Conservation (phyloP, 129 eudicot species). For the Flaveria brownii region DNA sequence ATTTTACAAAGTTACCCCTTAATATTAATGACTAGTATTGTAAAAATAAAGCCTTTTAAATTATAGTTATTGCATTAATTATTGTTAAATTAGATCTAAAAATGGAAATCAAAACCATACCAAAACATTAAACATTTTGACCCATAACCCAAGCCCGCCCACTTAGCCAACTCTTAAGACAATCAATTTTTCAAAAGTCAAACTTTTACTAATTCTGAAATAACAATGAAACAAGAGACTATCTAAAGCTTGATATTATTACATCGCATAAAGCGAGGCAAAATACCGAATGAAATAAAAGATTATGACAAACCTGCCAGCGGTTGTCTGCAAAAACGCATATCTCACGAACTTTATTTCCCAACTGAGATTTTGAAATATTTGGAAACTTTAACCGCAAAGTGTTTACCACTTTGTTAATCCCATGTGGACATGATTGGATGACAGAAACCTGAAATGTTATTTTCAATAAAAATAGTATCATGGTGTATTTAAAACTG, state of each 20-base stretch:
- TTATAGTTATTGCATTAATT: neutral
- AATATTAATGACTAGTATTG: neutral
- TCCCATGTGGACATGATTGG: constrained; percentile 62
- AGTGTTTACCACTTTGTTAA: constrained; percentile 56
- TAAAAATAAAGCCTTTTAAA: neutral
- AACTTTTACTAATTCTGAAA: neutral
- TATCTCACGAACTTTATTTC: constrained; percentile 80
- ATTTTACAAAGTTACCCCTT: too few relatives aligned
- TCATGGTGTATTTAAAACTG: neutral
- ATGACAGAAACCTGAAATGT: constrained; percentile 61
- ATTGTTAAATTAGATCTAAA: neutral
- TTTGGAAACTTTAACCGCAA: constrained; percentile 64
- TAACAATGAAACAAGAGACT: neutral
- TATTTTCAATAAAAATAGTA: constrained; percentile 8
- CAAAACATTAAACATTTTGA: neutral
- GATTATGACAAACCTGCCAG: constrained; percentile 70
- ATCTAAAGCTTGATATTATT: neutral
- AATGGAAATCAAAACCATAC: too few relatives aligned
- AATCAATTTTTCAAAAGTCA: neutral
- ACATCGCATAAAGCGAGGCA: neutral
- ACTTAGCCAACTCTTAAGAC: too few relatives aligned
- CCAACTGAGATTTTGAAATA: constrained; percentile 54
- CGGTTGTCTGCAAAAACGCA: constrained; percentile 64
- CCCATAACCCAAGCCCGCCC: neutral
- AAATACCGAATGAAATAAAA: neutral